A percentile compares a stretch with the other conserved stretches of the same genome.
phyloP scores from a whole-genome alignment of 805 yeast genomes.

The Wickerhamomyces chambardii region DNA sequence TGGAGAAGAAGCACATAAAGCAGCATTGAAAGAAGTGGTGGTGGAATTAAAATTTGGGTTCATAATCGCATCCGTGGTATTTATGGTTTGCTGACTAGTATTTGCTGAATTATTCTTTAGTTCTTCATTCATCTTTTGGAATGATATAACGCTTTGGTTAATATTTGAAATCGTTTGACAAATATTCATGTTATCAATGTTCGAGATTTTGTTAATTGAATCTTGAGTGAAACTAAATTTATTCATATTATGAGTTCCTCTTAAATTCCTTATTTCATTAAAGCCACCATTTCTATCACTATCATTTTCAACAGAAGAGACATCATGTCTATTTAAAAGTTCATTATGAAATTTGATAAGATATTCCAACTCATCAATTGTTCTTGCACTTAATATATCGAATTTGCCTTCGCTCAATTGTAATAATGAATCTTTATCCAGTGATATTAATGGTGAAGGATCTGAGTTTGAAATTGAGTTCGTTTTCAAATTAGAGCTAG shows the following conservation, averaged over 20 bases:
- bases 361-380: slow-evolving; percentile 58
- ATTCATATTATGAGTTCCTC: too few species aligned
- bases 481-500: too few species aligned
- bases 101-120: too few species aligned
- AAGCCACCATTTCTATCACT: too few species aligned
- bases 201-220: slow-evolving; percentile 5
- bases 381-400: slow-evolving; percentile 63
- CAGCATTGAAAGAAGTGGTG: too few species aligned
- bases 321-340: slow-evolving; percentile 18
- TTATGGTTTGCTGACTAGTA: too few species aligned
- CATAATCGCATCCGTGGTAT: too few species aligned
- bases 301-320: slow-evolving; percentile 2
- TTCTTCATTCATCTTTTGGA: slow-evolving; percentile 5
- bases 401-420: slow-evolving; percentile 31
- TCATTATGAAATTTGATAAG: slow-evolving; percentile 37
- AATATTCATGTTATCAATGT: slow-evolving; percentile 18
- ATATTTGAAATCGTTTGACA: slow-evolving; percentile 17
- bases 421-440: slow-evolving; percentile 24
- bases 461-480: too few species aligned
- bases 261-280: too few species aligned
- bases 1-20: too few species aligned
- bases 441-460: too few species aligned
- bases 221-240: slow-evolving; percentile 14
- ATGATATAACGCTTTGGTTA: slow-evolving; percentile 13
- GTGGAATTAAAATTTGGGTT: too few species aligned